Percentiles rank a stretch among this genome's conserved stretches.
These are phyloP conservation scores for Beauveria medogensis DNA, from an alignment of 2,329 filamentous ascomycete species.

Conservation along the genomic window DNA sequence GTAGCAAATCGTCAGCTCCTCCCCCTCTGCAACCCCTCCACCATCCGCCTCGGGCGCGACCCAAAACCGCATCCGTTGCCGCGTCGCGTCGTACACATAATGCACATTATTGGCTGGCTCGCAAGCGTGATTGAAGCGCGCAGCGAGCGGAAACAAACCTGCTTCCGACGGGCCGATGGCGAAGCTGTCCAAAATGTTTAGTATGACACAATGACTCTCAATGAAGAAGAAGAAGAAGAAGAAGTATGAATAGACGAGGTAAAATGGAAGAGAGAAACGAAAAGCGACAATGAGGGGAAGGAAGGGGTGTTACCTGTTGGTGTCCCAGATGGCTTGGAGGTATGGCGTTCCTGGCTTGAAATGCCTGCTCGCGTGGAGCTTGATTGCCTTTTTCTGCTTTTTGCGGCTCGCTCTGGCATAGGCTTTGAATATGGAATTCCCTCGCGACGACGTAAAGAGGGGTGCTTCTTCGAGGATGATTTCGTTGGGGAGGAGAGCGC, in stretches of 20 bases:
- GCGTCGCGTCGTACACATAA: constrained; percentile 32
- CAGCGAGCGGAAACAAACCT: constrained; percentile 41
- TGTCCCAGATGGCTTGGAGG: constrained; percentile 33
- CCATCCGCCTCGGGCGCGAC: constrained; percentile 20
- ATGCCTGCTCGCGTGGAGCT: constrained; percentile 29
- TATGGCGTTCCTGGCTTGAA: constrained; percentile 20
- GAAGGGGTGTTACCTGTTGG: constrained; percentile 32
- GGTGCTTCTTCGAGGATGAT: constrained; percentile 38
- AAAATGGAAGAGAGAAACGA: no score
- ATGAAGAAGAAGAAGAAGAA: no score
- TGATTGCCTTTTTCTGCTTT: constrained; percentile 25
- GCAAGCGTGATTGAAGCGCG: constrained; percentile 54
- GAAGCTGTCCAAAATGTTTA: constrained; percentile 18
- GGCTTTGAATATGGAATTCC: constrained; percentile 19
- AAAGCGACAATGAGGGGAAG: no score
- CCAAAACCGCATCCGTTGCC: constrained; percentile 32
- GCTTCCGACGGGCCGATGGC: constrained; percentile 19
- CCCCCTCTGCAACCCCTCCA: constrained; percentile 27
- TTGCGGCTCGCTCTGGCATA: constrained; percentile 27
- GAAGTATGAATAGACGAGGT: background rate
- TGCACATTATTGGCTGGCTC: constrained; percentile 31
- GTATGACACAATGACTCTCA: no score
- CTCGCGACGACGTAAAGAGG: constrained; percentile 25
- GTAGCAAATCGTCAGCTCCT: constrained; percentile 47
- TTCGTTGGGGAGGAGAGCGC: constrained; percentile 29